phyloP scores from a whole-genome alignment of 495 filamentous ascomycete genomes.

The Alectoria sarmentosa region DNA sequence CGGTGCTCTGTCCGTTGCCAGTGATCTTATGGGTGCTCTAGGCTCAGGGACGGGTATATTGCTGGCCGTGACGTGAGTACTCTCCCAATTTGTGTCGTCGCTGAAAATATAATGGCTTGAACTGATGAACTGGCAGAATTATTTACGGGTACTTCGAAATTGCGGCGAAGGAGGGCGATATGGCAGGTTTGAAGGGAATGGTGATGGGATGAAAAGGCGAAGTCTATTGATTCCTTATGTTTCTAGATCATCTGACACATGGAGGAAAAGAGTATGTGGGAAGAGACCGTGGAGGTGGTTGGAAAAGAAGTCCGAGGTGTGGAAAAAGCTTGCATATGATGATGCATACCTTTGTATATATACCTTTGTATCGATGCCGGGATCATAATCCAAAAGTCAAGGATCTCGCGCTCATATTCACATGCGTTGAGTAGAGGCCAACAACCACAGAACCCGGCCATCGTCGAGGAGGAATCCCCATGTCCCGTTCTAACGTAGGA shows the following conservation, averaged over 20 bases:
- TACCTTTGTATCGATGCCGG: conserved; percentile 2
- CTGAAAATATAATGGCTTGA: background rate
- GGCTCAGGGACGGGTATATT: conserved; percentile 97
- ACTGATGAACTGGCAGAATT: conserved; percentile 53
- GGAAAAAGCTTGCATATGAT: conserved; percentile 7
- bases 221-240: background rate
- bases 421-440: background rate
- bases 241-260: background rate
- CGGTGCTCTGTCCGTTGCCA: conserved; percentile 90
- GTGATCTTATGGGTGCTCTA: conserved; percentile 92
- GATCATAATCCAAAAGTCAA: conserved; percentile 5
- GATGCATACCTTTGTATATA: conserved; percentile 10
- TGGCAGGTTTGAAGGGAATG: conserved; percentile 76
- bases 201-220: conserved; percentile 24
- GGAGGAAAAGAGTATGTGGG: background rate
- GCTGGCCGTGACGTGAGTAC: conserved; percentile 93
- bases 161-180: conserved; percentile 95
- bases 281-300: background rate
- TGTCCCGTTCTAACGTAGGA: background rate
- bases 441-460: background rate
- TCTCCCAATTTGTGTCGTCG: background rate
- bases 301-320: background rate
- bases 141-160: conserved; percentile 99
- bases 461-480: background rate
- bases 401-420: background rate